A percentile compares a stretch with the other conserved stretches of the same genome.
phyloP scores from a whole-genome alignment of 306 rosid species.

The Vigna reflexopilosa region DNA sequence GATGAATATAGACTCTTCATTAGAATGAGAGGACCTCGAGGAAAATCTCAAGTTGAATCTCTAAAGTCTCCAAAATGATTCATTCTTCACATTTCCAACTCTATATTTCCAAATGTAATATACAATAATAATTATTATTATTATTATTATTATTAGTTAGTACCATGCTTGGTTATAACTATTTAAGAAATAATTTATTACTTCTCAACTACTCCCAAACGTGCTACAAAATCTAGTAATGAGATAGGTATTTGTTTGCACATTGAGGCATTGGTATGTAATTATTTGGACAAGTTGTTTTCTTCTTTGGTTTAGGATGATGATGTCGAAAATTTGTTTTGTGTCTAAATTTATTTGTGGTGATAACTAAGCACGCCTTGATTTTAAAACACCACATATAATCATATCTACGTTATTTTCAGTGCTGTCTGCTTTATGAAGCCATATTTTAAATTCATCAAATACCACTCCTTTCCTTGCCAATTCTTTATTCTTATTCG shows the following conservation, averaged over 20 bases:
- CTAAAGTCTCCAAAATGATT: conserved; percentile 57
- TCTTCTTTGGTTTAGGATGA: background rate
- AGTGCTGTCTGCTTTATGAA: background rate
- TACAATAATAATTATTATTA: too few species aligned
- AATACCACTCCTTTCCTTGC: background rate
- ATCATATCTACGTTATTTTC: too few species aligned
- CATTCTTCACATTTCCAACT: too few species aligned
- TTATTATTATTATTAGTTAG: too few species aligned
- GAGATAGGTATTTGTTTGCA: too few species aligned
- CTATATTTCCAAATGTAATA: too few species aligned
- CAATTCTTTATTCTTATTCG: too few species aligned
- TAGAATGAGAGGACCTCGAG: conserved; percentile 82
- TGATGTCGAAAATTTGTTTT: background rate
- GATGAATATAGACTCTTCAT: conserved; percentile 86
- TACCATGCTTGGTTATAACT: background rate
- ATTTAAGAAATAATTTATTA: too few species aligned
- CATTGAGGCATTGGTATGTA: background rate
- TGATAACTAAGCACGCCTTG: background rate
- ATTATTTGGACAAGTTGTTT: background rate
- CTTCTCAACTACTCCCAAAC: background rate
- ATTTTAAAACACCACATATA: background rate
- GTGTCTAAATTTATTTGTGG: background rate
- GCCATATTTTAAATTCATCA: background rate
- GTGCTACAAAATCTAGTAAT: background rate
- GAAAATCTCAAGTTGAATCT: conserved; percentile 94